Conservation (phyloP, 148 eudicot genomes). For the Agrostemma githago region DNA sequence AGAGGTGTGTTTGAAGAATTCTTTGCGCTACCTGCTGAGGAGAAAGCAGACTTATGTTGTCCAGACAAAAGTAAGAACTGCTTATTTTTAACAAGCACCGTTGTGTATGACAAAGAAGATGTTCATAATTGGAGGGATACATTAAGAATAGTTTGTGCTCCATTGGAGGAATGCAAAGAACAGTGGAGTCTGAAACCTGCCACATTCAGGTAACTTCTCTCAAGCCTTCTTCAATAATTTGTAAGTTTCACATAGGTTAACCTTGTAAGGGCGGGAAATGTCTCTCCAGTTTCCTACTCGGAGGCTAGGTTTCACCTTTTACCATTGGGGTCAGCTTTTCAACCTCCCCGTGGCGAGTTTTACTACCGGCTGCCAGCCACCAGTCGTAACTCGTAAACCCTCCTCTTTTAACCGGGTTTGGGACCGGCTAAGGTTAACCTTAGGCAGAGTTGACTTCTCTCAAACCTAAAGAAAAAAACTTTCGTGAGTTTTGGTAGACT, state of each 20-base stretch:
- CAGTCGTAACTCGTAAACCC: too few species aligned
- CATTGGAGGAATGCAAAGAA: conserved; percentile 43
- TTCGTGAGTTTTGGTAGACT: not conserved
- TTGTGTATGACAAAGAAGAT: conserved; percentile 33
- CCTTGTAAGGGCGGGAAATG: too few species aligned
- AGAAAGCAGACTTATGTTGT: conserved; percentile 29
- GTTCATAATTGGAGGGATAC: conserved; percentile 54
- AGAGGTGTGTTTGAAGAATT: conserved; percentile 37
- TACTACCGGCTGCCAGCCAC: too few species aligned
- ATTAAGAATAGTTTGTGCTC: conserved; percentile 38
- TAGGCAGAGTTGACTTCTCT: conserved; percentile 5
- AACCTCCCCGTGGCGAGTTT: too few species aligned
- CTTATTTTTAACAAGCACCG: conserved; percentile 40
- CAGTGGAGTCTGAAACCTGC: conserved; percentile 48
- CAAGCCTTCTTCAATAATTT: conserved; percentile 1
- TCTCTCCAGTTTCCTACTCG: too few species aligned
- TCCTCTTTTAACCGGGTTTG: too few species aligned
- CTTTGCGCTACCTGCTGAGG: conserved; percentile 39
- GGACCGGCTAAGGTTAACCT: too few species aligned
- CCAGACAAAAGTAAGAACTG: conserved; percentile 22
- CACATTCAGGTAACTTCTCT: conserved; percentile 24
- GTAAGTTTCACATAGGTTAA: too few species aligned
- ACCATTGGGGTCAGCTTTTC: too few species aligned
- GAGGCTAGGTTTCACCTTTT: too few species aligned
- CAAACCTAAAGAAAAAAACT: conserved; percentile 11